These are phyloP conservation scores for Nicotiana undulata DNA, from an alignment of 257 asterid genomes.

Conservation along the genomic window DNA sequence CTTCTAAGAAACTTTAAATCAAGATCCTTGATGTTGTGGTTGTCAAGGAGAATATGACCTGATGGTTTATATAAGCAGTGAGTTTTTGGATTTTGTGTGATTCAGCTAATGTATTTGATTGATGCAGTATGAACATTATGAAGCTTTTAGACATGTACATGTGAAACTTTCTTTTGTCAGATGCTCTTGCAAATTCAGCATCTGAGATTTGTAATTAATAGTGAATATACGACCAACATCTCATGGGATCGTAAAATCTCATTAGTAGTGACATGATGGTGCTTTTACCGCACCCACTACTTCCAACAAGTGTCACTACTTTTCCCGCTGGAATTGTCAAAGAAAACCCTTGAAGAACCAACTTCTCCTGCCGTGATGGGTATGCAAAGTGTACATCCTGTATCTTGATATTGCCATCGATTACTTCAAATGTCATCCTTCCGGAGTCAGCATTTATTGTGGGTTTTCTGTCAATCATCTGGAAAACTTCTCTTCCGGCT, in stretches of 20 bases:
- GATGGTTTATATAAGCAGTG: constrained; percentile 14
- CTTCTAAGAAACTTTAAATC: constrained; percentile 63
- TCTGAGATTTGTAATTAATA: not conserved
- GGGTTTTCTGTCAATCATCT: constrained; percentile 61
- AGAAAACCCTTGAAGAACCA: constrained; percentile 64
- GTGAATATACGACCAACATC: constrained; percentile 29
- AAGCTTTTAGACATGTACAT: not conserved
- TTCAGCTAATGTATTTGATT: not conserved
- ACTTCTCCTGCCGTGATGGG: constrained; percentile 54
- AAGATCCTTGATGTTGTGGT: constrained; percentile 58
- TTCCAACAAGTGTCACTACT: constrained; percentile 67
- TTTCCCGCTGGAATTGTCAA: constrained; percentile 74
- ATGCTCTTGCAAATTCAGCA: not conserved
- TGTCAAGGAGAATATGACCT: constrained; percentile 66
- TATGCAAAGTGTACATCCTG: constrained; percentile 54
- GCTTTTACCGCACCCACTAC: constrained; percentile 87
- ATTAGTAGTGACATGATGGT: constrained; percentile 62
- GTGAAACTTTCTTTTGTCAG: not conserved
- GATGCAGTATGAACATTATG: not conserved
- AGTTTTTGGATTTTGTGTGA: constrained; percentile 16
- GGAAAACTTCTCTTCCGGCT: constrained; percentile 75
- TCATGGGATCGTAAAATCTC: constrained; percentile 64
- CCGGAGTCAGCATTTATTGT: constrained; percentile 30
- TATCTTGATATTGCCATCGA: constrained; percentile 51
- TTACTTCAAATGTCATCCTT: constrained; percentile 35